Evolutionary conservation across 306 rosid genomes (phyloP), one percentile per base, ranked within the genome.

Genomic region (Geum urbanum): DNA sequence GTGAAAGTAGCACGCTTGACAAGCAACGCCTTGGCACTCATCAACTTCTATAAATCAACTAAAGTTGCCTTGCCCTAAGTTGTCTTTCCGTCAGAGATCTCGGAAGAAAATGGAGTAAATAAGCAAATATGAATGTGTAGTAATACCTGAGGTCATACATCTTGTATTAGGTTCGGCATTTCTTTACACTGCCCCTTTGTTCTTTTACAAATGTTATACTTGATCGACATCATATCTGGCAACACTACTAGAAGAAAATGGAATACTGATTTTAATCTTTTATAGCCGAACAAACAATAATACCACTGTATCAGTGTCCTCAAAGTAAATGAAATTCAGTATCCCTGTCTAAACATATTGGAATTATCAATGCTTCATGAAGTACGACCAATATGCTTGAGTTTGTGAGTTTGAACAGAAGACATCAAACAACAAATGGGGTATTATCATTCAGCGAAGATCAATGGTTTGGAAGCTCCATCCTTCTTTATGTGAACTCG

Each of bases 11-110:
- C 77, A n/a, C 82, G 70, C 47, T 57, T 79, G 63, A 79, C 79
- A 2, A 83, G 82, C 53, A 73, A 73, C 66, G 75, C 82, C 9
- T 69, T 83, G 58, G 86, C 82, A 11, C 84, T 79, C 10, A 67
- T 83, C 58, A 83, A 76, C 48, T 54, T 8, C 18, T 76, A 73
- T 14, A 71, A 75, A 16, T 75, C 82, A 3, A 6, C 75, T 52
- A 13, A 60, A 50, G 44, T 22, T 9, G 39, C 40, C 51, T 4
- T 47, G 51, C 51, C 51, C 16, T 9, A 9, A 9, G 2, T 45
- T n/a, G n/a, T n/a, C n/a, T n/a, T n/a, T n/a, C n/a, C n/a, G n/a
- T n/a, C n/a, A n/a, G n/a, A n/a, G n/a, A n/a, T n/a, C n/a, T n/a
- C n/a, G n/a, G n/a, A n/a, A n/a, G n/a, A n/a, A n/a, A n/a, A n/a